Base-by-base conservation (phyloP, 1,139 yeast species). In the Yarrowia galli region DNA sequence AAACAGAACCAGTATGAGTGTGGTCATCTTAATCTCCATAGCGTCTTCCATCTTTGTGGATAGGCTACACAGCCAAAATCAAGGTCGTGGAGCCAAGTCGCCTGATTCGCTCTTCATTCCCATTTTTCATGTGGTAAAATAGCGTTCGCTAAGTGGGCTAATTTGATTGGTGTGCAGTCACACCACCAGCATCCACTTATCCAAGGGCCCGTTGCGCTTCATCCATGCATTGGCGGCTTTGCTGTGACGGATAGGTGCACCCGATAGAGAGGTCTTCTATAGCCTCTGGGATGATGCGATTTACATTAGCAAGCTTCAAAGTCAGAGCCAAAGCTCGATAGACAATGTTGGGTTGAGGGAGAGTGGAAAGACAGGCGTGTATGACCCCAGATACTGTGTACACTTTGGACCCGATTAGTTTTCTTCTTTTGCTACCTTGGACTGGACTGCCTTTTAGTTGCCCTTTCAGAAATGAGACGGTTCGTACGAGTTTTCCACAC, bases 201-300 rank as follows among this genome's bases (percentile, higher is more conserved):
- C 16, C n/a, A n/a, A 18, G 40, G n/a, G 25, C 18, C 40, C 23
- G 23, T 49, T 49, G 56, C 42, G 42, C 56, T 13, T 51, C 45
- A 38, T 53, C 60, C 36, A 54, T 54, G 61, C 48, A 40, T 7
- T 18, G 20, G 43, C 45, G 9, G 43, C 58, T 12, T 54, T 16
- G 61, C 48, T 32, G 9, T 5, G 46, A 25, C 61, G 46, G 61
- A 54, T 23, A 38, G 35, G 48, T 25, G 48, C 46, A n/a, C 36
- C 23, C 23, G 60, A 22, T 20, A 35, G 23, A 18, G 23, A 13
- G 20, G 23, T 18, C 45, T 42, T 18, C 7, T 3, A 20, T 18
- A 10, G 45, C 15, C 23, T 4, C 45, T 45, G 13, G 10, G 36
- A 25, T 54, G 61, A 40, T 40, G 61, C 46, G 61, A 40, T 54